Evolutionary conservation across 192 early-diverging fungal genomes (phyloP).

Genomic region (Coemansia guatemalensis): DNA sequence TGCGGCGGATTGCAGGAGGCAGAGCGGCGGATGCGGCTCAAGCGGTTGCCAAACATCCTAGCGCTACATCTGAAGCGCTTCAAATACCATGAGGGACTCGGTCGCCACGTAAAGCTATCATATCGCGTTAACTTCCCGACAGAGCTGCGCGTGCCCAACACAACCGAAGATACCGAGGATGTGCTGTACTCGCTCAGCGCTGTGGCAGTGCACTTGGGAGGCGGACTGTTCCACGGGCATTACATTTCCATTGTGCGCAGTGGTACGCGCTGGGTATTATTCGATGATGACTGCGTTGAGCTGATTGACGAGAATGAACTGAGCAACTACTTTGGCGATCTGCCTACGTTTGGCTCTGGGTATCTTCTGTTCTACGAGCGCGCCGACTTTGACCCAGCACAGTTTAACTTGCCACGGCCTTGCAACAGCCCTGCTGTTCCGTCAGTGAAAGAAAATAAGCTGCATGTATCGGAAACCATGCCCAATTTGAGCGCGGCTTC

Average conservation of each 20-base stretch:
- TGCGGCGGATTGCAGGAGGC: slow-evolving; percentile 96
- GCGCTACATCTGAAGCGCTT: slow-evolving; percentile 97
- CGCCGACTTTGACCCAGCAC: slow-evolving; percentile 40
- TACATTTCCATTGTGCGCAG: slow-evolving; percentile 92
- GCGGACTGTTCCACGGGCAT: slow-evolving; percentile 94
- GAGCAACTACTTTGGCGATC: slow-evolving; percentile 79
- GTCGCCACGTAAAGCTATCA: slow-evolving; percentile 90
- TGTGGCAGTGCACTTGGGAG: slow-evolving; percentile 94
- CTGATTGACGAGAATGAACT: slow-evolving; percentile 74
- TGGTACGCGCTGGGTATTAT: slow-evolving; percentile 85
- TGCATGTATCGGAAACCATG: slow-evolving; percentile 28
- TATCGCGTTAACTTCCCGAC: slow-evolving; percentile 94
- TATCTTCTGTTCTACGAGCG: slow-evolving; percentile 81
- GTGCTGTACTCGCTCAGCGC: slow-evolving; percentile 86
- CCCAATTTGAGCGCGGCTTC: slow-evolving; percentile 18
- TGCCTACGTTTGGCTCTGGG: slow-evolving; percentile 69
- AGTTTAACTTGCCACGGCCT: slow-evolving; percentile 42
- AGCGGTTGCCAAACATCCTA: slow-evolving; percentile 88
- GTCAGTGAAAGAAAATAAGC: neutral
- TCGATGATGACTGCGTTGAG: slow-evolving; percentile 97
- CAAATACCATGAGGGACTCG: slow-evolving; percentile 93
- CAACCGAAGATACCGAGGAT: slow-evolving; percentile 85
- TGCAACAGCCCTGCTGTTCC: neutral
- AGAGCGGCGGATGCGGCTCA: slow-evolving; percentile 96
- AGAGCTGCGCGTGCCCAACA: slow-evolving; percentile 93